These are phyloP conservation scores for Xerocomus nothofagi DNA, from an alignment of 1,284 basidiomycete species.

Conservation along the genomic window DNA sequence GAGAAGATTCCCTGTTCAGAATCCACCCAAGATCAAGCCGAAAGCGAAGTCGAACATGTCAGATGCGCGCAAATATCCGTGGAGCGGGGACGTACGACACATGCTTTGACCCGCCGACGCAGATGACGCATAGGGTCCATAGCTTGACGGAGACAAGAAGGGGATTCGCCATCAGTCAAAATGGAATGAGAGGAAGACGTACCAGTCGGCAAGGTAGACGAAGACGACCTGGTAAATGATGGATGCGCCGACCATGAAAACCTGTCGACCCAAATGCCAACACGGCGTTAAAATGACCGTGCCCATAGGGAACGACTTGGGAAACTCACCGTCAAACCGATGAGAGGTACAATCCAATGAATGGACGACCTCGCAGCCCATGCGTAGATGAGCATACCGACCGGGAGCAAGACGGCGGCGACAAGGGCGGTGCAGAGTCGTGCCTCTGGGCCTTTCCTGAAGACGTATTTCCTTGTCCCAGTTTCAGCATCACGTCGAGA, in stretches of 20 bases:
- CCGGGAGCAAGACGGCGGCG: slow-evolving; percentile 52
- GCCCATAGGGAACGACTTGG: neutral
- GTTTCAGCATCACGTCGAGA: slow-evolving; percentile 15
- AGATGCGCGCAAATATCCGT: neutral
- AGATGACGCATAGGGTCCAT: slow-evolving; percentile 74
- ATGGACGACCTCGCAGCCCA: slow-evolving; percentile 37
- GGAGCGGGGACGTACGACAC: slow-evolving; percentile 46
- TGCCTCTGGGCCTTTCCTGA: slow-evolving; percentile 59
- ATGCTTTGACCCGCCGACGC: slow-evolving; percentile 78
- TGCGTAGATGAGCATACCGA: slow-evolving; percentile 54
- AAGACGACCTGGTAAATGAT: slow-evolving; percentile 68
- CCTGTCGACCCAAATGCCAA: slow-evolving; percentile 28
- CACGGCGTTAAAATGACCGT: neutral
- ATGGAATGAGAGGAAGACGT: slow-evolving; percentile 18
- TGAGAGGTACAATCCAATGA: slow-evolving; percentile 45
- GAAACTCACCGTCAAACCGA: slow-evolving; percentile 44
- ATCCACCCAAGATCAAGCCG: slow-evolving; percentile 1
- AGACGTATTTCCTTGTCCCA: slow-evolving; percentile 30
- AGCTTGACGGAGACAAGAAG: slow-evolving; percentile 39
- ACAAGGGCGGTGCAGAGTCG: slow-evolving; percentile 57
- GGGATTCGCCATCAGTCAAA: neutral
- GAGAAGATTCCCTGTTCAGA: slow-evolving; percentile 51
- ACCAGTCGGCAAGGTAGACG: slow-evolving; percentile 75
- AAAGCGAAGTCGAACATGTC: slow-evolving; percentile 17
- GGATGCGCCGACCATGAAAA: slow-evolving; percentile 57